Evolutionary conservation across 2,329 filamentous ascomycete species (phyloP), one percentile per base, ranked within the genome.

Genomic region (Exophiala dermatitidis): DNA sequence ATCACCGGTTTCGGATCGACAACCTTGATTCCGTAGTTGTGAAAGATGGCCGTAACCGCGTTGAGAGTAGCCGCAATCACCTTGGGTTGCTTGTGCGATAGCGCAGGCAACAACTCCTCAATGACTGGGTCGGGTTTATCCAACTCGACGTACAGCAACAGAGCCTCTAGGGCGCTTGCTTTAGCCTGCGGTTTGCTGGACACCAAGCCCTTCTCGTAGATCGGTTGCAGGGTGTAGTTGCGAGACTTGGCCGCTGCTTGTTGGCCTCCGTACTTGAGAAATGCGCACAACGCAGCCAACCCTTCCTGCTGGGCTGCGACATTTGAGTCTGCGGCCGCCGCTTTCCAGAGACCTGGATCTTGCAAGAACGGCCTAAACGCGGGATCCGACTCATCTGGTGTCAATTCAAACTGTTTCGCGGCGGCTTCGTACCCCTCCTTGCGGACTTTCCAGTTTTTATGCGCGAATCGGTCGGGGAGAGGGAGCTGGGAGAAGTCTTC

Each of bases 291-390:
- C 36, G 91, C 86, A 45, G 81, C 83, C 45, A 98, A 81, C 57
- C 88, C 93, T 63, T 98, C 94, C 72, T 94, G 86, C 69, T 98
- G 93, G 33, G 94, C 93, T 12, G 91, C 93, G 54, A 98, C 93
- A 65, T 98, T 98, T 50, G 90, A 93, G 71, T 98, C 93, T 63
- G 84, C 83, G 4, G 93, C 91, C 1, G 90, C 93, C 34, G 83
- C 85, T 70, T 97, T 97, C 91, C 90, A 96, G 56, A 98, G 70
- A 58, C 83, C 75, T 0, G 90, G 78, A 62, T 98, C 93, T 67
- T 86, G 83, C 57, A 93, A 72, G 66, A 97, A 98, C 1, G 91
- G 89, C 63, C 83, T 80, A 64, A 98, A 96, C 34, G 84, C 84
- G 8, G 90, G 84, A 67, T 94, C 87, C 63, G 83, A 80, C 68